Conservation (phyloP, 306 rosid species). For the Glycine tomentella region DNA sequence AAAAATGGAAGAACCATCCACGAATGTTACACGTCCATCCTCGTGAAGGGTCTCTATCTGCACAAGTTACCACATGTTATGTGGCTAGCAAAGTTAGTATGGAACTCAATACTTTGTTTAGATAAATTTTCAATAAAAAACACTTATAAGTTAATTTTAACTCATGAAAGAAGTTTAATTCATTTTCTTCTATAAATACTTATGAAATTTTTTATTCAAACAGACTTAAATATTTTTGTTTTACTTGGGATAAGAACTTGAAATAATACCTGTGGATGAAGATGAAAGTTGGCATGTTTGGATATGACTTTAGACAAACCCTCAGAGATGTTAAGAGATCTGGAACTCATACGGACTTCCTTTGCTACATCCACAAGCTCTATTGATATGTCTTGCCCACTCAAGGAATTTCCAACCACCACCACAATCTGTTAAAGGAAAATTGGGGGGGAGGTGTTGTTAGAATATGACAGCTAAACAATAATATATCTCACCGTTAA, state of each 20-base stretch:
- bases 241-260: slow-evolving; percentile 1
- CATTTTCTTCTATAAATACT: too few relatives aligned
- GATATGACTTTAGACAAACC: slow-evolving; percentile 86
- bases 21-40: slow-evolving; percentile 77
- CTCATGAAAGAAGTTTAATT: too few relatives aligned
- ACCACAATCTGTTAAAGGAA: slow-evolving; percentile 67
- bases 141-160: too few relatives aligned
- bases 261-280: slow-evolving; percentile 72
- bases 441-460: background rate
- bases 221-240: background rate
- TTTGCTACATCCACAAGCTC: slow-evolving; percentile 81
- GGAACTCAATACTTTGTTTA: background rate
- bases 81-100: slow-evolving; percentile 6
- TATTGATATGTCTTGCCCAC: slow-evolving; percentile 91
- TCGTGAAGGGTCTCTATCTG: slow-evolving; percentile 83
- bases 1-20: slow-evolving; percentile 71
- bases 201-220: background rate
- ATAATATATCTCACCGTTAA: background rate
- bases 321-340: slow-evolving; percentile 64
- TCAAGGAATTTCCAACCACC: slow-evolving; percentile 83
- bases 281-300: slow-evolving; percentile 71
- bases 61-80: slow-evolving; percentile 35
- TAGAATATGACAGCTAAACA: slow-evolving; percentile 33
- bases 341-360: slow-evolving; percentile 76
- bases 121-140: background rate